Evolutionary conservation across 1,284 basidiomycete genomes (phyloP).

Genomic region (Hemileia vastatrix): DNA sequence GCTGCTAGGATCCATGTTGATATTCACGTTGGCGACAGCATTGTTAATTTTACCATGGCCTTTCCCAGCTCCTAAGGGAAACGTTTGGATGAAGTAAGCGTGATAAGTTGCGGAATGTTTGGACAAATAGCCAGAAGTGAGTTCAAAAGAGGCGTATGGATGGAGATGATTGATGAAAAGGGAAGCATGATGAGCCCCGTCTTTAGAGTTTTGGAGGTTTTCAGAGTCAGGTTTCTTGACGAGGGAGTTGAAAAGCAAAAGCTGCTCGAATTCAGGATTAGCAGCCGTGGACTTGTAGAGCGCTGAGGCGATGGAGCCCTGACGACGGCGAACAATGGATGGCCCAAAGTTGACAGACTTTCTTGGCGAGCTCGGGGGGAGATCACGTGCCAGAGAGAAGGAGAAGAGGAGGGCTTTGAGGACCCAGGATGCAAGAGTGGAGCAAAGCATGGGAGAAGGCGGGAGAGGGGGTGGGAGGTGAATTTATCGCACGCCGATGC

Average conservation of each 20-base stretch:
- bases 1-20: conserved; percentile 52
- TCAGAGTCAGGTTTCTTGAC: conserved; percentile 18
- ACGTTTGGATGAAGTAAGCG: conserved; percentile 51
- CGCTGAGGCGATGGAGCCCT: conserved; percentile 1
- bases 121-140: conserved; percentile 28
- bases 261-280: neutral
- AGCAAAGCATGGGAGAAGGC: too few species aligned
- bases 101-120: conserved; percentile 30
- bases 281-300: neutral
- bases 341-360: conserved; percentile 35
- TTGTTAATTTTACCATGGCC: conserved; percentile 52
- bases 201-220: neutral
- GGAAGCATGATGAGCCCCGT: conserved; percentile 3
- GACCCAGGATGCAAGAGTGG: too few species aligned
- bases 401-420: too few species aligned
- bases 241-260: conserved; percentile 8
- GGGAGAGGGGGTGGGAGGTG: too few species aligned
- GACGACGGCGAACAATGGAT: conserved; percentile 1
- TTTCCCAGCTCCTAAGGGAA: conserved; percentile 38
- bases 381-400: too few species aligned
- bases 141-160: conserved; percentile 25
- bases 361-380: conserved; percentile 18
- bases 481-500: too few species aligned
- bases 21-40: conserved; percentile 75
- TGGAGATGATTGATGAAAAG: conserved; percentile 23